Conservation (phyloP, 352 stramenopile genomes). For the Phytophthora citricola region DNA sequence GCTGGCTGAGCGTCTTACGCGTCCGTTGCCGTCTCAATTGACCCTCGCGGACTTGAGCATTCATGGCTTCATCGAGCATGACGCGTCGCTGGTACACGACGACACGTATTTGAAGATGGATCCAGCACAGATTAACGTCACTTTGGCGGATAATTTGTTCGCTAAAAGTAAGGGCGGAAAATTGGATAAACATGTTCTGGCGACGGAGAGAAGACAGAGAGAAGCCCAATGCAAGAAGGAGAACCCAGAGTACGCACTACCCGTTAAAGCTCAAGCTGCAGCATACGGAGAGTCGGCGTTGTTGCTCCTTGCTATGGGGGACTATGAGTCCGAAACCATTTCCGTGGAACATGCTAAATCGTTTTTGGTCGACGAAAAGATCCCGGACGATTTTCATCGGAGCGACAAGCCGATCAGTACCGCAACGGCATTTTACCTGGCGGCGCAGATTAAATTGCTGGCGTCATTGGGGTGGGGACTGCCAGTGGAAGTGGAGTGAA, state of each 20-base stretch:
- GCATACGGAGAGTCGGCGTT: constrained; percentile 33
- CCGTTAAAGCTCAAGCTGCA: constrained; percentile 42
- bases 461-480: constrained; percentile 18
- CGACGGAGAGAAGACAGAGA: constrained; percentile 45
- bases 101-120: constrained; percentile 59
- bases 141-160: constrained; percentile 50
- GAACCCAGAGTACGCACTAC: constrained; percentile 50
- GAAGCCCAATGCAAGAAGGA: constrained; percentile 52
- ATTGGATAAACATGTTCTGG: constrained; percentile 54
- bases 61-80: constrained; percentile 63
- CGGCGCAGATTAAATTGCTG: constrained; percentile 56
- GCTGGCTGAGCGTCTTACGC: constrained; percentile 44
- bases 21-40: constrained; percentile 41
- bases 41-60: constrained; percentile 62
- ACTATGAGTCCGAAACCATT: constrained; percentile 38
- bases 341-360: constrained; percentile 50
- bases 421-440: constrained; percentile 39
- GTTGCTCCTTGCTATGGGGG: constrained; percentile 33
- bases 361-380: constrained; percentile 65
- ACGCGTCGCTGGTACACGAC: constrained; percentile 76
- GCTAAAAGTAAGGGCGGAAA: constrained; percentile 35
- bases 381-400: constrained; percentile 47
- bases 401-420: constrained; percentile 41
- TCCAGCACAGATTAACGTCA: constrained; percentile 53
- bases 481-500: constrained; percentile 9